Percentiles rank a stretch among this genome's conserved stretches.
Evolutionary conservation across 148 eudicot species (phyloP).

Genomic region (Fagopyrum tataricum): DNA sequence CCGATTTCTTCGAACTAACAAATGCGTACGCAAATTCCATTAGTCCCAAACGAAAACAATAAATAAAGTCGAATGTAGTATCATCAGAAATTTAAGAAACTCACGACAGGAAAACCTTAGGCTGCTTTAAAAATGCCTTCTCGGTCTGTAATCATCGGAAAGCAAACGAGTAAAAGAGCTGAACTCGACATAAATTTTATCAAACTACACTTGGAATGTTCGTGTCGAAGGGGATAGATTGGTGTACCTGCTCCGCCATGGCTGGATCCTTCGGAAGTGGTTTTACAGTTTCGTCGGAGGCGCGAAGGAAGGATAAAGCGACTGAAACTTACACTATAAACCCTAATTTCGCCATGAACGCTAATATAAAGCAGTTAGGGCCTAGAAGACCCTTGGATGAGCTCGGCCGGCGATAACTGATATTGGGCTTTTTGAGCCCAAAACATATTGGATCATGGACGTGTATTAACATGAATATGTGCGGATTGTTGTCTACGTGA

Average conservation of each 20-base stretch:
- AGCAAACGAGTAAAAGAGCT: background rate
- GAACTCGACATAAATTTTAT: background rate
- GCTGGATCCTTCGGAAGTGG: slow-evolving; percentile 7
- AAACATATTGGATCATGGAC: too few species aligned
- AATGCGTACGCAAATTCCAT: background rate
- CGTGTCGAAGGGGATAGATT: too few species aligned
- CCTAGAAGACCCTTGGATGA: too few species aligned
- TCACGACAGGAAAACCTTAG: slow-evolving; percentile 36
- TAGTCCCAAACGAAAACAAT: too few species aligned
- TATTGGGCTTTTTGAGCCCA: too few species aligned
- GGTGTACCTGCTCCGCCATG: slow-evolving; percentile 37
- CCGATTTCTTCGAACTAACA: slow-evolving; percentile 15
- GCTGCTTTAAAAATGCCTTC: slow-evolving; percentile 40
- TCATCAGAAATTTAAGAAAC: background rate
- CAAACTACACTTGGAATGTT: too few species aligned
- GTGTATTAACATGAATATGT: too few species aligned
- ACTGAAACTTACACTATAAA: background rate
- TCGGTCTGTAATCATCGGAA: slow-evolving; percentile 25
- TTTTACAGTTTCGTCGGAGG: background rate
- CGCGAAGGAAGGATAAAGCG: background rate
- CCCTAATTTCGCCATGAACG: background rate
- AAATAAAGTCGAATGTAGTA: too few species aligned
- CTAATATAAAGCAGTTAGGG: too few species aligned
- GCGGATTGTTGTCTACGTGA: too few species aligned
- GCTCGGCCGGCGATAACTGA: too few species aligned